Percentiles rank a stretch among this genome's conserved stretches.
These are phyloP conservation scores for Beauveria varroae DNA, from an alignment of 2,329 filamentous ascomycete genomes.

Conservation along the genomic window DNA sequence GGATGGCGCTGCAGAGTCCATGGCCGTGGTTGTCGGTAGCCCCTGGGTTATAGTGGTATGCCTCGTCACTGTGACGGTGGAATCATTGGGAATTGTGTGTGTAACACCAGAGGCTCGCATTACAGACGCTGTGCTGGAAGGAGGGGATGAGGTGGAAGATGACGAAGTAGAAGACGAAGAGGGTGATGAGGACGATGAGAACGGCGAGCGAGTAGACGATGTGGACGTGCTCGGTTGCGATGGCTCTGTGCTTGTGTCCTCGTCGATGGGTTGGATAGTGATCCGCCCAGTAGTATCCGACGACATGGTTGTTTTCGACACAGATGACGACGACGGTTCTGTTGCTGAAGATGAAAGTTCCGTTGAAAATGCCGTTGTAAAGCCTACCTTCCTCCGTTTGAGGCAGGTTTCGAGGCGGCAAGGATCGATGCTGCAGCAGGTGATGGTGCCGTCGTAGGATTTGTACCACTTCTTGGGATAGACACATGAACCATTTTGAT, in stretches of 20 bases:
- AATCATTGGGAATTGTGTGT: conserved; percentile 27
- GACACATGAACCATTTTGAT: conserved; percentile 19
- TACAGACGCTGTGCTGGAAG: conserved; percentile 13
- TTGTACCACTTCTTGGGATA: conserved; percentile 26
- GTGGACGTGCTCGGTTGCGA: background rate
- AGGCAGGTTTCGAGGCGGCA: conserved; percentile 30
- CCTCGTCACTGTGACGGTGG: conserved; percentile 26
- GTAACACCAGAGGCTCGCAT: conserved; percentile 31
- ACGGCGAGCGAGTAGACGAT: background rate
- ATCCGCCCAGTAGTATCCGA: too few species aligned
- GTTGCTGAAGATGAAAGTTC: background rate
- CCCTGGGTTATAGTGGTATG: conserved; percentile 23
- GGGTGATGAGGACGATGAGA: too few species aligned
- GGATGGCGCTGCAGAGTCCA: conserved; percentile 13
- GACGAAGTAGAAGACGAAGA: background rate
- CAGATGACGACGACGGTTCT: too few species aligned
- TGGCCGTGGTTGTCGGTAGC: conserved; percentile 19
- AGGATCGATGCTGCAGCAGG: conserved; percentile 39
- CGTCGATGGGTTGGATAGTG: background rate
- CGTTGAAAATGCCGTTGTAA: background rate
- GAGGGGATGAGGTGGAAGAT: background rate
- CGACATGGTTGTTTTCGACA: background rate
- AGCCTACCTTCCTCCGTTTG: background rate
- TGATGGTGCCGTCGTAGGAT: conserved; percentile 32
- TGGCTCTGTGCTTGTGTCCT: background rate